Percentiles rank a stretch among this genome's conserved stretches.
These are phyloP conservation scores for Penicillium pancosmium DNA, from an alignment of 495 filamentous ascomycete genomes.

Conservation along the genomic window DNA sequence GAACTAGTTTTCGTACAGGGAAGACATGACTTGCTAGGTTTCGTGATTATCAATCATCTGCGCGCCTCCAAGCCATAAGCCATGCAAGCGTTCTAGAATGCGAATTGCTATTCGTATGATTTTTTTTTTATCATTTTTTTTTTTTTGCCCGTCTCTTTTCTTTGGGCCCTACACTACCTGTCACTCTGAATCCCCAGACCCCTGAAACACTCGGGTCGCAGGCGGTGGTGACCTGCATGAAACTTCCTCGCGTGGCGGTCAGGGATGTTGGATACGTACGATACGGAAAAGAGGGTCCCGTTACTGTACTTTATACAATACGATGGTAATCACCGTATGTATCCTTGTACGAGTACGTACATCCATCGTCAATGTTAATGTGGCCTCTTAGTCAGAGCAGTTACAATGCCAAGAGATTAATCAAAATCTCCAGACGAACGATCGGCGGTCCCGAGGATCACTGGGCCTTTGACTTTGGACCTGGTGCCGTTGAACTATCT, in stretches of 20 bases:
- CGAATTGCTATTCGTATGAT: background rate
- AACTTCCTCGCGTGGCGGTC: conserved; percentile 31
- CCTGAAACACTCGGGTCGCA: conserved; percentile 6
- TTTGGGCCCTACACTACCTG: background rate
- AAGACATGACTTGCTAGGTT: background rate
- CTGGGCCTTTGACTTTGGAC: conserved; percentile 13
- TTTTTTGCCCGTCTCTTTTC: background rate
- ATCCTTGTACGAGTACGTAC: no score
- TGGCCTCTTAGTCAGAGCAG: conserved; percentile 1
- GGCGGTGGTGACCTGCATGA: conserved; percentile 16
- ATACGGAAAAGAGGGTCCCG: background rate
- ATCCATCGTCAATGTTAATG: background rate
- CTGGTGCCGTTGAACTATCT: conserved; percentile 17
- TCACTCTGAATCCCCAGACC: background rate
- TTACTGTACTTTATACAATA: background rate
- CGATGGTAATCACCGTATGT: background rate
- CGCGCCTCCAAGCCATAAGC: background rate
- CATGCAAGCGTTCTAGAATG: background rate
- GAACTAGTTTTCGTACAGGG: background rate
- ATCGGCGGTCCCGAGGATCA: conserved; percentile 15
- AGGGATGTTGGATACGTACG: conserved; percentile 28
- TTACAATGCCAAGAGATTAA: conserved; percentile 2
- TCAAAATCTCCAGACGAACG: conserved; percentile 5
- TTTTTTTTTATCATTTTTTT: conserved; percentile 4
- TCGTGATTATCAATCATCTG: background rate